Percentiles rank a stretch among this genome's conserved stretches.
Evolutionary conservation across 2,329 filamentous ascomycete genomes (phyloP).

Genomic region (Penicillium sp.): DNA sequence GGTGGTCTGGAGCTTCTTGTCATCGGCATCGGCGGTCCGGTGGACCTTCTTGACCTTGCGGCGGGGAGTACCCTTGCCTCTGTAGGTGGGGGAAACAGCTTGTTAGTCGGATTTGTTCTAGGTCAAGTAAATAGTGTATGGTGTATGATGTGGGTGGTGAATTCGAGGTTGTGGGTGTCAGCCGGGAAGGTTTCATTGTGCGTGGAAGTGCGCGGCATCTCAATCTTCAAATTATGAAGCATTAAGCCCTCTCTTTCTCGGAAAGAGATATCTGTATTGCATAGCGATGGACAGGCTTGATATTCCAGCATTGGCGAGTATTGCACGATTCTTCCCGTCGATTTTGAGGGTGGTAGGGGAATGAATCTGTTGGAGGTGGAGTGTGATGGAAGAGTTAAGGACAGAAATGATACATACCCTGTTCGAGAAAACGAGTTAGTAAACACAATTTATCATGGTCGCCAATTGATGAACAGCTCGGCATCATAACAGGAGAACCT

Average conservation of each 20-base stretch:
- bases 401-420: slow-evolving; percentile 38
- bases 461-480: neutral
- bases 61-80: slow-evolving; percentile 97
- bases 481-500: no score
- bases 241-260: neutral
- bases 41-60: slow-evolving; percentile 98
- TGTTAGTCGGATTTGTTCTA: slow-evolving; percentile 17
- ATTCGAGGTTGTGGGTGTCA: slow-evolving; percentile 3
- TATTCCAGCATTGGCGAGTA: neutral
- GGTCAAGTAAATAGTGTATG: slow-evolving; percentile 1
- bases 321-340: slow-evolving; percentile 11
- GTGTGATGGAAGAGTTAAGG: slow-evolving; percentile 12
- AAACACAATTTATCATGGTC: slow-evolving; percentile 9
- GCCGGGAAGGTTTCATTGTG: neutral
- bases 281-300: neutral
- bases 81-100: slow-evolving; percentile 44
- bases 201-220: neutral
- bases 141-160: slow-evolving; percentile 7
- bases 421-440: slow-evolving; percentile 25
- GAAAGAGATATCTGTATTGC: neutral
- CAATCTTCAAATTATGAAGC: neutral
- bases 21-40: slow-evolving; percentile 89
- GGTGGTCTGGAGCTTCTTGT: slow-evolving; percentile 98
- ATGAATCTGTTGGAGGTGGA: neutral
- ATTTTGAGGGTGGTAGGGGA: slow-evolving; percentile 1